Base-by-base conservation (phyloP, 495 filamentous ascomycete genomes). In the Penicillium fimorum region DNA sequence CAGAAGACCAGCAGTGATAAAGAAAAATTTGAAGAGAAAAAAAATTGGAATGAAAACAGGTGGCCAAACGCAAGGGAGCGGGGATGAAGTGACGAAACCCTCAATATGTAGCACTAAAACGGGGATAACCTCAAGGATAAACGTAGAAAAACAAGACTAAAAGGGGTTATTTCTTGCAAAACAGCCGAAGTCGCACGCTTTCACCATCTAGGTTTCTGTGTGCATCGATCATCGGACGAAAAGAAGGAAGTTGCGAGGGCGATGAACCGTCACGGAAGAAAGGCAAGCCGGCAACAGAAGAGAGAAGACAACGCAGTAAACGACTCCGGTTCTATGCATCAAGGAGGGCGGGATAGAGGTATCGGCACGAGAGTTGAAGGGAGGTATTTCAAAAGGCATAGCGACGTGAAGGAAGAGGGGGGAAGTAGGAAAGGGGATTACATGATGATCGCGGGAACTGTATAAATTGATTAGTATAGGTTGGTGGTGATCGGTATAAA, bases 381-480 rank as follows among this genome's bases (percentile, higher is more conserved):
- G 55, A 47, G 48, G 57, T 53, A 53, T 57, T 57, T 62, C 50
- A 43, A 43, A 59, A 58, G 64, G 55, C 65, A 60, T 71, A 57
- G 59, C 66, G 65, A 71, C 68, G 62, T 70, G 64, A 72, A 61
- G 47, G 46, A 43, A 44, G 52, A 38, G 25, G 40, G 41, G 40
- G 44, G 45, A 56, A 47, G 29, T 29, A 20, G 47, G 50, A 59
- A 17, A 51, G 48, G 43, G 35, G 60, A 68, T 76, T 89, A 92
- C 89, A 92, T 92, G 71, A 92, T 92, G 64, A 92, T 92, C 37
- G 89, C 87, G 49, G 89, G 89, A 56, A 88, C 83, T 84, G 53
- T 25, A 55, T n/a, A 40, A 9, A 38, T 47, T 56, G 25, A 51
- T 65, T 62, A 67, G 62, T 17, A 50, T 29, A 13, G 5, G 13